Base-by-base conservation (phyloP, 768 basidiomycete species). In the Kwoniella botswanensis region DNA sequence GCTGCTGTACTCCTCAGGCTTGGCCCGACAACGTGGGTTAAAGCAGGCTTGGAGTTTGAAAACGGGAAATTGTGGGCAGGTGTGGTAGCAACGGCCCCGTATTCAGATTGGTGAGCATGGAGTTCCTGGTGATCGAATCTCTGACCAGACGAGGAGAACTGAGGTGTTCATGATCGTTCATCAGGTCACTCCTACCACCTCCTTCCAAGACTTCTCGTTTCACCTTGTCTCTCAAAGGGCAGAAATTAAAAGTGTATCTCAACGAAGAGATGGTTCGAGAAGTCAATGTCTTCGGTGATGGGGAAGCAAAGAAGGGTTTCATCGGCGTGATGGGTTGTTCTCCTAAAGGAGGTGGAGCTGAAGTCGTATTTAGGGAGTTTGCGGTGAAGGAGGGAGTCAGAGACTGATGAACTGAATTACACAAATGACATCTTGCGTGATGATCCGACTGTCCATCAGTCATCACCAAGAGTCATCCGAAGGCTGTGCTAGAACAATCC, bases 91-190 rank as follows among this genome's bases (percentile, higher is more conserved):
- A 70, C 72, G 22, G 68, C 71, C 41, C 72, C 73, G 1, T 71
- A 67, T 57, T 78, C 77, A 3, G 79, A 80, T 62, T 80, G 79
- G 79, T 80, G 22, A 61, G 76, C 67, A 3, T 44, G 24, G 41
- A 9, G 43, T 41, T 24, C 22, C 54, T 56, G 53, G 65, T 13
- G 35, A 35, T 35, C 35, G 35, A 35, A 35, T 35, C 35, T 35
- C 4, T 35, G 35, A 35, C 35, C 6, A 35, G 35, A 35, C 46
- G 24, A n/a, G 13, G 15, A 63, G 29, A 18, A 11, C 46, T 50
- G 21, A 21, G 11, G 18, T 61, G 22, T 61, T 53, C 15, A 59
- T 68, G 9, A 60, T 10, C 61, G 21, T 50, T 13, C 4, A 18
- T 15, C 41, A 42, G 41, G 59, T 26, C 21, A n/a, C 35, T 61